These are phyloP conservation scores for Quercus phellos DNA, from an alignment of 331 rosid genomes.

Conservation along the genomic window DNA sequence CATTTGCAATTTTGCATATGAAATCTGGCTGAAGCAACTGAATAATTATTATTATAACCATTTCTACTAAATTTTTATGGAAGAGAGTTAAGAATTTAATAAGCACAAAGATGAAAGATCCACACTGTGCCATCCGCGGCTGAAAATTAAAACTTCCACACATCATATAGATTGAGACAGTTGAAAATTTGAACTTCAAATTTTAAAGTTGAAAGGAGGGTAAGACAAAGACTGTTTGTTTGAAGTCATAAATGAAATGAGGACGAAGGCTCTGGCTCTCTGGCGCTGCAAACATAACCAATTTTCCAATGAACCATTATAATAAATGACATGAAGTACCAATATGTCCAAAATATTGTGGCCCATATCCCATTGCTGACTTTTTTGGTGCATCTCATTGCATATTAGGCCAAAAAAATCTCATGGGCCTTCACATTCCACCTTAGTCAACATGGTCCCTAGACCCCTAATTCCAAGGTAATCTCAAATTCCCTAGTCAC, in stretches of 20 bases:
- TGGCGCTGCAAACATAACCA: background rate
- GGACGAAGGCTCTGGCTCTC: background rate
- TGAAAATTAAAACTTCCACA: constrained; percentile 19
- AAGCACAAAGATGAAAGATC: background rate
- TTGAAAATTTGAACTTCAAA: constrained; percentile 24
- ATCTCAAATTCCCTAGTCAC: background rate
- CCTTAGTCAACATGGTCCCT: background rate
- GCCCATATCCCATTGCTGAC: constrained; percentile 21
- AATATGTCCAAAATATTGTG: constrained; percentile 10
- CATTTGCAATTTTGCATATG: too few species aligned
- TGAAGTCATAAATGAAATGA: constrained; percentile 21
- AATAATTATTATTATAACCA: background rate
- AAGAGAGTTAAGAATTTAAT: background rate
- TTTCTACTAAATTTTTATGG: background rate
- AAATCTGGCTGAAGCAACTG: too few species aligned
- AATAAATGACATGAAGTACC: constrained; percentile 1
- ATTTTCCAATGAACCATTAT: constrained; percentile 35
- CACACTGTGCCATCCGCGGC: background rate
- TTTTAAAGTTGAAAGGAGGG: background rate
- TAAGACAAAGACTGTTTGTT: constrained; percentile 3
- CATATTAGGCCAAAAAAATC: background rate
- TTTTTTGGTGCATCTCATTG: constrained; percentile 31
- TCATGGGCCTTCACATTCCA: background rate
- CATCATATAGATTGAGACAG: constrained; percentile 1
- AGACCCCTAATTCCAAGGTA: background rate